A percentile compares a stretch with the other conserved stretches of the same genome.
Evolutionary conservation across 371 early-diverging fungal species (phyloP).

Genomic region (Syncephalastrum sp.): DNA sequence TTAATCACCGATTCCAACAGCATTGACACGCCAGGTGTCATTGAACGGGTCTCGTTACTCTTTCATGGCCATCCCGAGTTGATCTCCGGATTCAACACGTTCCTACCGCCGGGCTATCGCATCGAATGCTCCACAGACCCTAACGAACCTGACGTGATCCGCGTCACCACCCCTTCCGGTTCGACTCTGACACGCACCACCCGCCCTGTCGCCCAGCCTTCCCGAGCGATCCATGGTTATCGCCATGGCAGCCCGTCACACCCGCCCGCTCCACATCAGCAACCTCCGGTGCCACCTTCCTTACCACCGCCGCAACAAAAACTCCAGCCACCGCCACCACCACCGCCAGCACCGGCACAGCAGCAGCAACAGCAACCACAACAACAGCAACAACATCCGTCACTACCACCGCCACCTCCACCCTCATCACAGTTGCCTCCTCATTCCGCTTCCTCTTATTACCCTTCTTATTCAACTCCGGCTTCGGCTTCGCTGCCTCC

Average conservation of each 20-base stretch:
- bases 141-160: slow-evolving; percentile 69
- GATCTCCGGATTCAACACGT: slow-evolving; percentile 98
- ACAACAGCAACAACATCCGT: slow-evolving; percentile 4
- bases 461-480: not conserved
- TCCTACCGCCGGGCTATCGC: slow-evolving; percentile 97
- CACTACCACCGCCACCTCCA: slow-evolving; percentile 7
- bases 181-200: slow-evolving; percentile 50
- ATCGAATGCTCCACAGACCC: slow-evolving; percentile 87
- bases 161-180: slow-evolving; percentile 90
- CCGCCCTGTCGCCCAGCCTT: slow-evolving; percentile 6
- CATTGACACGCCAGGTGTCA: slow-evolving; percentile 98
- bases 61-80: slow-evolving; percentile 93
- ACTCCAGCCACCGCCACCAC: slow-evolving; percentile 12
- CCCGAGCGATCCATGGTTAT: slow-evolving; percentile 1
- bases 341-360: slow-evolving; percentile 3
- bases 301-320: slow-evolving; percentile 5
- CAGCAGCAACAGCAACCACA: slow-evolving; percentile 10
- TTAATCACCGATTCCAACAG: slow-evolving; percentile 28
- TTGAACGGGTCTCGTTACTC: slow-evolving; percentile 93
- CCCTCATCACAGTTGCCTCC: slow-evolving; percentile 9
- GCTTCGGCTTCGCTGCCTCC: slow-evolving; percentile 9
- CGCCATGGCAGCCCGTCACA: not conserved
- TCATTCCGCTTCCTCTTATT: not conserved
- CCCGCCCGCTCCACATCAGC: not conserved
- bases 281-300: not conserved